phyloP scores from a whole-genome alignment of 1,284 basidiomycete species.

The Trichosporon faecale region DNA sequence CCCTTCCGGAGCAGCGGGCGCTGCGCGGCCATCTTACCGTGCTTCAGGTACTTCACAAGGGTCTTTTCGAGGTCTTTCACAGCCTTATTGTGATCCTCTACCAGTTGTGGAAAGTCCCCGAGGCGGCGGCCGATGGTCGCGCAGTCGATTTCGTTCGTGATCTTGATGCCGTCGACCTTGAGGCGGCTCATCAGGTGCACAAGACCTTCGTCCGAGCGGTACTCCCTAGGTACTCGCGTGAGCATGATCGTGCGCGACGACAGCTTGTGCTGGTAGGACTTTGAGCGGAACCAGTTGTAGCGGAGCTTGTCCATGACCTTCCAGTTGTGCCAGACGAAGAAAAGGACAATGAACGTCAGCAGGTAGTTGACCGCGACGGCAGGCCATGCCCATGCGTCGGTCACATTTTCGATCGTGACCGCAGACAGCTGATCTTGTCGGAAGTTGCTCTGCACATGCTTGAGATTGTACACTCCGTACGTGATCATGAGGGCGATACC shows the following conservation, averaged over 20 bases:
- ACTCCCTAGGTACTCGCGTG: conserved; percentile 67
- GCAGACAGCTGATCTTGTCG: conserved; percentile 62
- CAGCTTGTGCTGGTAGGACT: conserved; percentile 50
- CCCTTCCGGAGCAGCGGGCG: conserved; percentile 71
- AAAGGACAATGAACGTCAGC: conserved; percentile 56
- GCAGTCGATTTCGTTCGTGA: conserved; percentile 44
- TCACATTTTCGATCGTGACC: conserved; percentile 73
- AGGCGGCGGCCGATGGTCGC: conserved; percentile 46
- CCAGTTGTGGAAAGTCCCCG: conserved; percentile 51
- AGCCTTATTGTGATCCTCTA: conserved; percentile 74
- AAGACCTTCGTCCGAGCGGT: conserved; percentile 72
- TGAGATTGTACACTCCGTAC: conserved; percentile 63
- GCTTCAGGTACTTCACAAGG: conserved; percentile 79
- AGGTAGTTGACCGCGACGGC: conserved; percentile 73
- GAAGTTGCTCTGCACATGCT: conserved; percentile 56
- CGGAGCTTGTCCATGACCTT: conserved; percentile 59
- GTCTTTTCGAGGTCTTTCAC: conserved; percentile 78
- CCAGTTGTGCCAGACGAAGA: conserved; percentile 67
- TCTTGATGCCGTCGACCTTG: conserved; percentile 56
- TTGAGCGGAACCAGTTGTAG: conserved; percentile 50
- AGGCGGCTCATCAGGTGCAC: conserved; percentile 66
- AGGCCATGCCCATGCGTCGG: conserved; percentile 65
- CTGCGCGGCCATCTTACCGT: conserved; percentile 66
- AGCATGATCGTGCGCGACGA: conserved; percentile 55
- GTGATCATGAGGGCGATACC: conserved; percentile 69